Percentiles rank a stretch among this genome's conserved stretches.
phyloP scores from a whole-genome alignment of 2,329 filamentous ascomycete species.

The Ophiostoma ips region DNA sequence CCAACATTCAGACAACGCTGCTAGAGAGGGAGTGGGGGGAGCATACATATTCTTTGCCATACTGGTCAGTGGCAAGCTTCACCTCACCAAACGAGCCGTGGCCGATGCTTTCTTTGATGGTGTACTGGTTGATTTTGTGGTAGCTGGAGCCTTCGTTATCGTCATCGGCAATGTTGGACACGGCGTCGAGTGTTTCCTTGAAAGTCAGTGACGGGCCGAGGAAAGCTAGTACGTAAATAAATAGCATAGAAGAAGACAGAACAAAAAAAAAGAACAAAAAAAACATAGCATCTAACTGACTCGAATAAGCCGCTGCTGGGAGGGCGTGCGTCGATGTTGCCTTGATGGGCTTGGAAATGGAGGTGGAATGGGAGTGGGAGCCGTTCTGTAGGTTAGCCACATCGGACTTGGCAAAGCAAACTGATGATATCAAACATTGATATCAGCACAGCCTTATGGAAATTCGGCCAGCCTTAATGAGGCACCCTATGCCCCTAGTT shows the following conservation, averaged over 20 bases:
- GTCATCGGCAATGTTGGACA: constrained; percentile 73
- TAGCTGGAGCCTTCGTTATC: constrained; percentile 68
- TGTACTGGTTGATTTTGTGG: constrained; percentile 88
- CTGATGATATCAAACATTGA: background rate
- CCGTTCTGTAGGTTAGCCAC: constrained; percentile 25
- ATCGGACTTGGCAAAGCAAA: background rate
- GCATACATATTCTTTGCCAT: constrained; percentile 81
- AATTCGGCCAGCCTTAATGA: too few relatives aligned
- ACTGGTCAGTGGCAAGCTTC: constrained; percentile 79
- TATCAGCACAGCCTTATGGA: background rate
- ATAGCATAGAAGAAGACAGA: too few relatives aligned
- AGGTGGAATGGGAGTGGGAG: constrained; percentile 26
- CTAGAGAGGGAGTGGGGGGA: background rate
- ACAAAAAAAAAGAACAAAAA: background rate
- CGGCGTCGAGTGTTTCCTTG: constrained; percentile 92
- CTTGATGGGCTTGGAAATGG: constrained; percentile 39
- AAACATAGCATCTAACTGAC: constrained; percentile 21
- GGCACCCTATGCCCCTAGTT: background rate
- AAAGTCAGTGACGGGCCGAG: background rate
- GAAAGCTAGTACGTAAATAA: too few relatives aligned
- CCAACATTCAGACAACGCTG: too few relatives aligned
- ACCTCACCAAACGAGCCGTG: constrained; percentile 90
- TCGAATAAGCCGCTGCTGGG: constrained; percentile 44
- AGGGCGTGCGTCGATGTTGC: constrained; percentile 44
- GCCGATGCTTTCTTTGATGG: constrained; percentile 91